Evolutionary conservation across 2,329 filamentous ascomycete genomes (phyloP), one percentile per base, ranked within the genome.

Genomic region (Arachnomyces sp.): DNA sequence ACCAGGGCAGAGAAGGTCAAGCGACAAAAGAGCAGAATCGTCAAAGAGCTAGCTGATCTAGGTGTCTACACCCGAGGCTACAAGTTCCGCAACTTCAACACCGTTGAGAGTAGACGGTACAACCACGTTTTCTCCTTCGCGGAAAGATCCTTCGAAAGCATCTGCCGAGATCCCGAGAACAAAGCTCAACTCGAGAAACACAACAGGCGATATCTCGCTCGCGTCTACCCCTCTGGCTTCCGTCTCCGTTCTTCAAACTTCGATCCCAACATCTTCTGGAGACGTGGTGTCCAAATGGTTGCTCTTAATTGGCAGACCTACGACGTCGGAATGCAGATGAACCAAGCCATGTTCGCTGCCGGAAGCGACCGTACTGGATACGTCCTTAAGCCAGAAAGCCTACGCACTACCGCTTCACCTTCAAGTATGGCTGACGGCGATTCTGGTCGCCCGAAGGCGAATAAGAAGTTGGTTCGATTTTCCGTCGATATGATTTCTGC

Each of bases 221-320:
- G 92, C 32, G 88, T 96, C 7, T 98, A 98, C 57, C 92, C 92
- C 5, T 84, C 86, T 40, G 81, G 78, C 29, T 81, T 79, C 51
- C 82, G 92, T 18, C 72, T 96, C 42, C 79, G 78, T 28, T 96
- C 92, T 1, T 86, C 83, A 52, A 98, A 98, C 65, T 96, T 95
- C 56, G 88, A 95, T 54, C 92, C 92, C 1, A 76, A 94, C 48
- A 81, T 82, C 46, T 94, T 92, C 59, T 98, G 92, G 92, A 81
- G 90, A 38, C 81, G 87, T 32, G 92, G 92, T 25, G 92, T 95
- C 13, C 92, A 98, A 64, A 96, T 98, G 90, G 88, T 84, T 11
- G 92, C 92, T 0, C 72, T 96, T 47, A 98, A 98, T 65, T 96
- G 92, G 90, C 92, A 98, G 65, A 96, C 89, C 0, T 95, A 93